A percentile compares a stretch with the other conserved stretches of the same genome.
Conservation (phyloP, 345 rosid species). For the Heritiera littoralis region DNA sequence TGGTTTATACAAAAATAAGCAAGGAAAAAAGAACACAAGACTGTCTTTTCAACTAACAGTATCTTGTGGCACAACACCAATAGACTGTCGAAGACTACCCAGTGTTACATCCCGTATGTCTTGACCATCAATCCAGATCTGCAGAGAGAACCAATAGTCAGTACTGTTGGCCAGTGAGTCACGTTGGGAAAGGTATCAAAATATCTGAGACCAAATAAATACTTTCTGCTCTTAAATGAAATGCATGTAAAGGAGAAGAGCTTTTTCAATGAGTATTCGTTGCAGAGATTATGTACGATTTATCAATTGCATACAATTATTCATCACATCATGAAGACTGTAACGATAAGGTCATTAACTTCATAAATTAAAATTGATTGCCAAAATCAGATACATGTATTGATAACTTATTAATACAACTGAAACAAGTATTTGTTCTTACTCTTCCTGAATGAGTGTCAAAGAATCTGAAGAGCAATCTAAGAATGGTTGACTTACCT, state of each 20-base stretch:
- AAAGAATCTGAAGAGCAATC: slow-evolving; percentile 87
- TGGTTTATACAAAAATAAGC: not conserved
- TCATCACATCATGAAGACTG: not conserved
- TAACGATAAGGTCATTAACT: not conserved
- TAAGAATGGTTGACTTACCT: slow-evolving; percentile 96
- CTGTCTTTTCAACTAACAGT: slow-evolving; percentile 56
- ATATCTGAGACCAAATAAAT: slow-evolving; percentile 2
- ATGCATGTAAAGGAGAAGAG: not conserved
- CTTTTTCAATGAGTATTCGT: not conserved
- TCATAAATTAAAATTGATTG: not conserved
- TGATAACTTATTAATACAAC: not conserved
- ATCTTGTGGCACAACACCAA: slow-evolving; percentile 99
- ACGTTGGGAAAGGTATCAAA: not conserved
- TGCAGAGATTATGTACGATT: not conserved
- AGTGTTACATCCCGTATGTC: slow-evolving; percentile 73
- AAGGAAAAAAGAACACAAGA: slow-evolving; percentile 7
- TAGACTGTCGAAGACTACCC: slow-evolving; percentile 67
- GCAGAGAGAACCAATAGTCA: slow-evolving; percentile 22
- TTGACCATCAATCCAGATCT: slow-evolving; percentile 87
- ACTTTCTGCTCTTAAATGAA: not conserved
- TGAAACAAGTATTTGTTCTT: slow-evolving; percentile 36
- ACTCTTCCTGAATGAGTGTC: slow-evolving; percentile 82
- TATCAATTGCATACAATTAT: not conserved
- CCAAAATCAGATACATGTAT: not conserved
- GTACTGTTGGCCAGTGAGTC: not conserved